Evolutionary conservation across 345 rosid genomes (phyloP).

Genomic region (Salix koriyanagi): DNA sequence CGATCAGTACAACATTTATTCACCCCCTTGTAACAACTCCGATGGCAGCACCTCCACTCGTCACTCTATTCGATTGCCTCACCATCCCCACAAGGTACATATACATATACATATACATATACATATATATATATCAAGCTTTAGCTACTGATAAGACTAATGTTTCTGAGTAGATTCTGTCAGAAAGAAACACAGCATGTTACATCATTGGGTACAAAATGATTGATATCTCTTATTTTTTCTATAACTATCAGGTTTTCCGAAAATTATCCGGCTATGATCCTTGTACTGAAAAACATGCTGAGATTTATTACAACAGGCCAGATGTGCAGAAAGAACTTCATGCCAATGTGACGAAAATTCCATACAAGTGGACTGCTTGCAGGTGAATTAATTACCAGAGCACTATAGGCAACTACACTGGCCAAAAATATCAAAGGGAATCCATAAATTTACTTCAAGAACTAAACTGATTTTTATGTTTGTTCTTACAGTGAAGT

Average conservation of each 20-base stretch:
- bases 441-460: background rate
- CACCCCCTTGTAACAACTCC: conserved; percentile 84
- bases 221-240: background rate
- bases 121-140: background rate
- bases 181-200: background rate
- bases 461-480: background rate
- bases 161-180: background rate
- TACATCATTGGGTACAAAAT: background rate
- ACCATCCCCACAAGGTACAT: conserved; percentile 48
- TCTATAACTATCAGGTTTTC: conserved; percentile 35
- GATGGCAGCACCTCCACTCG: conserved; percentile 47
- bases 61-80: conserved; percentile 57
- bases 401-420: background rate
- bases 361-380: conserved; percentile 91
- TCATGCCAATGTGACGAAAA: conserved; percentile 69
- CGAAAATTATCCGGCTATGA: conserved; percentile 75
- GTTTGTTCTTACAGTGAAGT: conserved; percentile 48
- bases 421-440: background rate
- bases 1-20: conserved; percentile 90
- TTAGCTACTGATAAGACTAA: background rate
- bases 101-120: too few relatives aligned
- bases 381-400: conserved; percentile 56
- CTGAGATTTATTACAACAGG: conserved; percentile 87
- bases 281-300: conserved; percentile 97
- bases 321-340: conserved; percentile 86